A percentile compares a stretch with the other conserved stretches of the same genome.
Conservation (phyloP, 139 green algal genomes). For the Asterochloris sp. region DNA sequence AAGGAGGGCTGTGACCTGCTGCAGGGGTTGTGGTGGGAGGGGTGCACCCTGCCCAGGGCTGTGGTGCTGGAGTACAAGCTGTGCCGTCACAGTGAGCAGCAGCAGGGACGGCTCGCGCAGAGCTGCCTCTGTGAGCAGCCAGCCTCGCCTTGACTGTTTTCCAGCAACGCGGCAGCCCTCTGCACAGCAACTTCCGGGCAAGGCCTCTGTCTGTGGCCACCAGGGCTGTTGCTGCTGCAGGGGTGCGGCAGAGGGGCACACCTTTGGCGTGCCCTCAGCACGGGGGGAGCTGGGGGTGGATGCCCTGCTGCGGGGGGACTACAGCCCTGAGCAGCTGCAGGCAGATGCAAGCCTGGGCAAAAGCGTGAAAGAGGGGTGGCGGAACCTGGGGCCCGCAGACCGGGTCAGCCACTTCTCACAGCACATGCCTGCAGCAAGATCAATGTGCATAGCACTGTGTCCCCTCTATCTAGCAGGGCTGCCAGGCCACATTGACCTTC, state of each 20-base stretch:
- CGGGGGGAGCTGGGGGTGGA: slow-evolving; percentile 31
- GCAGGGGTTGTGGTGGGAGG: no score
- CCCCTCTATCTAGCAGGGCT: not conserved
- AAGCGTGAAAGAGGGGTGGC: slow-evolving; percentile 54
- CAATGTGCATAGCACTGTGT: not conserved
- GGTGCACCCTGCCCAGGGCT: no score
- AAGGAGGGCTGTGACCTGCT: no score
- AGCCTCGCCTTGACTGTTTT: no score
- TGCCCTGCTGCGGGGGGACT: slow-evolving; percentile 45
- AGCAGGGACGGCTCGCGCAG: no score
- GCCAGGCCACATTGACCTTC: not conserved
- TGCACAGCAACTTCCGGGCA: no score
- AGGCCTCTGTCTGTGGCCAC: no score
- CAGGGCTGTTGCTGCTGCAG: not conserved
- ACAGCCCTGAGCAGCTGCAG: slow-evolving; percentile 41
- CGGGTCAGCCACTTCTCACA: slow-evolving; percentile 9
- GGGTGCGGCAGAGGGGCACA: slow-evolving; percentile 34
- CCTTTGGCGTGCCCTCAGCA: slow-evolving; percentile 52
- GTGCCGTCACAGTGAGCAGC: no score
- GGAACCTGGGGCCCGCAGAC: slow-evolving; percentile 42
- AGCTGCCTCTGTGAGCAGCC: no score
- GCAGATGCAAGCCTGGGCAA: slow-evolving; percentile 71
- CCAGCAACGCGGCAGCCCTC: no score
- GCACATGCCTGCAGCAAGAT: not conserved
- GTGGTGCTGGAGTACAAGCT: no score